These are phyloP conservation scores for Sophora flavescens DNA, from an alignment of 306 rosid species.

Conservation along the genomic window DNA sequence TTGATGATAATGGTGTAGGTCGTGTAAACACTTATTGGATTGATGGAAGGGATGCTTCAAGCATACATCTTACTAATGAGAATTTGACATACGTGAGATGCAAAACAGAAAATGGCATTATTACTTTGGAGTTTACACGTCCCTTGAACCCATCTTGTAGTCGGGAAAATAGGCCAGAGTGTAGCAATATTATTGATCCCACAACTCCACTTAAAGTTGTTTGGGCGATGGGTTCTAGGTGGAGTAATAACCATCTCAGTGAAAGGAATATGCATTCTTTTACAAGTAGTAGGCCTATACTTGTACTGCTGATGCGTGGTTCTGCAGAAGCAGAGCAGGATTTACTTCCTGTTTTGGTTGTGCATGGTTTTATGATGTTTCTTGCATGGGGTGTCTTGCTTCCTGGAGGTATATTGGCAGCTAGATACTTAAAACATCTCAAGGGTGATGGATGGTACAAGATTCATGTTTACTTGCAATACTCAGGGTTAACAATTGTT, in stretches of 20 bases:
- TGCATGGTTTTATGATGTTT: slow-evolving; percentile 97
- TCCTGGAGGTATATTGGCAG: slow-evolving; percentile 88
- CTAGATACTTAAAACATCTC: slow-evolving; percentile 88
- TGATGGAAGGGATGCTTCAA: slow-evolving; percentile 77
- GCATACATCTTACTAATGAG: slow-evolving; percentile 72
- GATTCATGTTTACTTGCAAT: slow-evolving; percentile 93
- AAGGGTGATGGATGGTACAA: slow-evolving; percentile 94
- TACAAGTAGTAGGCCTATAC: slow-evolving; percentile 77
- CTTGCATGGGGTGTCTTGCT: slow-evolving; percentile 93
- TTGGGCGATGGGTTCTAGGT: slow-evolving; percentile 96
- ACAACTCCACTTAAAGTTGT: slow-evolving; percentile 87
- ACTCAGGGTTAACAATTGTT: slow-evolving; percentile 81
- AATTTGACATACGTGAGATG: slow-evolving; percentile 83
- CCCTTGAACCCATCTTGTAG: slow-evolving; percentile 79
- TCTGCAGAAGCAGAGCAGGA: slow-evolving; percentile 97
- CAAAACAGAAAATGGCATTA: slow-evolving; percentile 80
- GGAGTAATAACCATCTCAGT: slow-evolving; percentile 66
- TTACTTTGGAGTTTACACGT: slow-evolving; percentile 87
- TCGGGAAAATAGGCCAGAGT: slow-evolving; percentile 59
- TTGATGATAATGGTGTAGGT: slow-evolving; percentile 73
- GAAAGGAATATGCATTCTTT: slow-evolving; percentile 86
- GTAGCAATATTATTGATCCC: slow-evolving; percentile 82
- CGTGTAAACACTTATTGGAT: slow-evolving; percentile 82
- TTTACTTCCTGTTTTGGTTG: slow-evolving; percentile 87
- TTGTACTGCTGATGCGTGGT: slow-evolving; percentile 79